Evolutionary conservation across 495 filamentous ascomycete genomes (phyloP).

Genomic region (Peziza echinospora): DNA sequence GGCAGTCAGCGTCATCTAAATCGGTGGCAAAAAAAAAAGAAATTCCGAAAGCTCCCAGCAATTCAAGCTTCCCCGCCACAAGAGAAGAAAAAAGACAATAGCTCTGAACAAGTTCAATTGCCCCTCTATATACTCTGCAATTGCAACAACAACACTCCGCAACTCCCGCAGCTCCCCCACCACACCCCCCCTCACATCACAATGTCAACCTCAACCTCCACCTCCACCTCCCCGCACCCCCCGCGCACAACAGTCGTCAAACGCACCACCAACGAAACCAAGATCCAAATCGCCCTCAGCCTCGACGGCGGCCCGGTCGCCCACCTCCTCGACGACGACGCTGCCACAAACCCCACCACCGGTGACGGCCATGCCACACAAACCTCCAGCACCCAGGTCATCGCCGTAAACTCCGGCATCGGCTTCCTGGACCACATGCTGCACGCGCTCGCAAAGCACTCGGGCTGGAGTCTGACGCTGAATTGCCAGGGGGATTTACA

Average conservation of each 20-base stretch:
- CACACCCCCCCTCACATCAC: too few species aligned
- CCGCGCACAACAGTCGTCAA: slow-evolving; percentile 51
- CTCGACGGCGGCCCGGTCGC: slow-evolving; percentile 67
- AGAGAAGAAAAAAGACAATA: too few species aligned
- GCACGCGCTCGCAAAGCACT: slow-evolving; percentile 86
- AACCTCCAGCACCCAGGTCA: slow-evolving; percentile 54
- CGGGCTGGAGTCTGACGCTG: slow-evolving; percentile 71
- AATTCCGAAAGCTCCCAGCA: too few species aligned
- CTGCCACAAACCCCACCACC: slow-evolving; percentile 21
- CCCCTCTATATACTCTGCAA: too few species aligned
- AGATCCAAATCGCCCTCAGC: slow-evolving; percentile 75
- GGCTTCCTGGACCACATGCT: slow-evolving; percentile 99
- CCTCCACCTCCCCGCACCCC: slow-evolving; percentile 18
- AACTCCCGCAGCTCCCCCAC: too few species aligned
- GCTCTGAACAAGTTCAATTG: too few species aligned
- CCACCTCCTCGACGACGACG: slow-evolving; percentile 28
- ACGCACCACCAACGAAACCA: slow-evolving; percentile 90
- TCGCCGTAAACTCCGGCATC: slow-evolving; percentile 78
- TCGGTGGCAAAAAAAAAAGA: too few species aligned
- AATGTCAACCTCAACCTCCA: slow-evolving; percentile 9
- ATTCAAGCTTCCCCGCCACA: too few species aligned
- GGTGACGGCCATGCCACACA: slow-evolving; percentile 55
- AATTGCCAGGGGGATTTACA: slow-evolving; percentile 71
- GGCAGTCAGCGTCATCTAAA: too few species aligned
- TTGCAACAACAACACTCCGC: too few species aligned